Percentiles rank a stretch among this genome's conserved stretches.
These are phyloP conservation scores for Tetrahymena malaccensis DNA, from an alignment of 73 alveolate species.

Conservation along the genomic window DNA sequence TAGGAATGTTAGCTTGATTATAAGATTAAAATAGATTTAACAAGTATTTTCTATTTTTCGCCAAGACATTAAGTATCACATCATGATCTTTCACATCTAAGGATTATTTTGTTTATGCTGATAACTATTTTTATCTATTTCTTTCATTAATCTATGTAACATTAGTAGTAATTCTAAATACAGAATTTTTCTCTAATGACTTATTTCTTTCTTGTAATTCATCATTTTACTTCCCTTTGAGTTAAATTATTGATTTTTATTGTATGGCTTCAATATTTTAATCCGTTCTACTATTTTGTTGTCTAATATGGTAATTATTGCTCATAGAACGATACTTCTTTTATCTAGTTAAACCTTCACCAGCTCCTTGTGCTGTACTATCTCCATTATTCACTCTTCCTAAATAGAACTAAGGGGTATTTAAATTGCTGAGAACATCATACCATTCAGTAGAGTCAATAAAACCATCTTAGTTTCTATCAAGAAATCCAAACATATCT, in stretches of 20 bases:
- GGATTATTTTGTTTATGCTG: not conserved
- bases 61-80: not conserved
- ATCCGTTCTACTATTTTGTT: not conserved
- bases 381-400: not conserved
- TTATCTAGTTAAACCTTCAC: not conserved
- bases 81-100: not conserved
- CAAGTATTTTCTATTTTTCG: not conserved
- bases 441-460: constrained; percentile 88
- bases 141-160: not conserved
- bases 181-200: not conserved
- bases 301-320: not conserved
- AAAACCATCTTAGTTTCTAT: constrained; percentile 89
- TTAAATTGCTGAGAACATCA: constrained; percentile 49
- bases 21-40: not conserved
- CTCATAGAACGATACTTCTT: not conserved
- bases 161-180: not conserved
- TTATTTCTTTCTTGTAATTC: not conserved
- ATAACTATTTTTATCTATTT: not conserved
- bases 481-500: constrained; percentile 83
- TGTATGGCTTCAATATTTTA: not conserved
- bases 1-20: not conserved
- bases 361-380: not conserved
- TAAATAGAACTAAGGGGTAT: not conserved
- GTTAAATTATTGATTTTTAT: not conserved
- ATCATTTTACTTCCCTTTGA: not conserved